Evolutionary conservation across 164 flowering plant species (phyloP).

Genomic region (Aristolochia californica): DNA sequence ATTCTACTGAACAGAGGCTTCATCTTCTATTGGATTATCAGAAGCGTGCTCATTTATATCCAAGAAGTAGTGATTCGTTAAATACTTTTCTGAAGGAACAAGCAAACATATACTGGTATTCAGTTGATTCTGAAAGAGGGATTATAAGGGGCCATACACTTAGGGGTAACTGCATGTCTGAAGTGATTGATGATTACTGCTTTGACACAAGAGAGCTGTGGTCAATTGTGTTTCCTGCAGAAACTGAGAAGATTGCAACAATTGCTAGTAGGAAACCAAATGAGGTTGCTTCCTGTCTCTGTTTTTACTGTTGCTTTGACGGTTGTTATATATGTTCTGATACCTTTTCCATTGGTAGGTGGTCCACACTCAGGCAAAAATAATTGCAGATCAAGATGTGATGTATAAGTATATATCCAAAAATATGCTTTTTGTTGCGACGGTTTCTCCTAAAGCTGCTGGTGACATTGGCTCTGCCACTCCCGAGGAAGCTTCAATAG

Average conservation of each 20-base stretch:
- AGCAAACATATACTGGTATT: constrained; percentile 77
- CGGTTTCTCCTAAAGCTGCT: constrained; percentile 79
- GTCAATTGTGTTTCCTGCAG: constrained; percentile 89
- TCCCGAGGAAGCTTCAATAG: constrained; percentile 80
- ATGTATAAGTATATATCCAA: constrained; percentile 84
- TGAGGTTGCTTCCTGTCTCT: constrained; percentile 47
- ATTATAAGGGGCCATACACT: constrained; percentile 64
- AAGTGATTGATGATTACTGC: constrained; percentile 59
- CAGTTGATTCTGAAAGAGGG: constrained; percentile 54
- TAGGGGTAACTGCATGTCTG: constrained; percentile 33
- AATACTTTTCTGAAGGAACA: constrained; percentile 46
- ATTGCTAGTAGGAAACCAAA: constrained; percentile 55
- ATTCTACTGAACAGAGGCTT: constrained; percentile 79
- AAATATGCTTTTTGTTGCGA: constrained; percentile 81
- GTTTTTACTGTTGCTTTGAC: background rate
- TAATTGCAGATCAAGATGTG: constrained; percentile 63
- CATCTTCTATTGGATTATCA: constrained; percentile 65
- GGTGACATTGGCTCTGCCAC: constrained; percentile 69
- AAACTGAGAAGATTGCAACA: constrained; percentile 74
- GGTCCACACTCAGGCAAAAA: constrained; percentile 95
- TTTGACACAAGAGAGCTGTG: constrained; percentile 60
- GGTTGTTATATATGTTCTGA: background rate
- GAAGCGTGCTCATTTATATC: constrained; percentile 55
- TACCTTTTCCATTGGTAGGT: constrained; percentile 33
- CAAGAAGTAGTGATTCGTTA: constrained; percentile 61